phyloP scores from a whole-genome alignment of 495 filamentous ascomycete species.

The Penicillium angulare region DNA sequence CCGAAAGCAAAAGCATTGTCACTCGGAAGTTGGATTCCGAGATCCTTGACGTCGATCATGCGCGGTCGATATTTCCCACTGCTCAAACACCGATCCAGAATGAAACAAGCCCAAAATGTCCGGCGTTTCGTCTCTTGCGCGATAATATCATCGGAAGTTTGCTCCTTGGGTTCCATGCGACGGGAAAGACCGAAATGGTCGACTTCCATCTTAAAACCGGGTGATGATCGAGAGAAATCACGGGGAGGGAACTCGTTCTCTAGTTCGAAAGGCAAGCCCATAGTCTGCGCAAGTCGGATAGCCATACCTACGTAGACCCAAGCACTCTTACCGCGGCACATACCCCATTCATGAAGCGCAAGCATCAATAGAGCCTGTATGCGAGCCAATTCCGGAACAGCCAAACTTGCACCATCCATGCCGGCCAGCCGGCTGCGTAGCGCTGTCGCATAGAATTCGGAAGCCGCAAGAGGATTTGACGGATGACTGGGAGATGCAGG shows the following conservation, averaged over 20 bases:
- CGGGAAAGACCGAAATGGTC: conserved; percentile 43
- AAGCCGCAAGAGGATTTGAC: conserved; percentile 64
- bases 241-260: conserved; percentile 44
- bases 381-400: conserved; percentile 60
- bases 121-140: conserved; percentile 74
- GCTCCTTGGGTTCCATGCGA: conserved; percentile 33
- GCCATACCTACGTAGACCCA: conserved; percentile 79
- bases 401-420: conserved; percentile 51
- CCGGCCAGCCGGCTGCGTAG: conserved; percentile 63
- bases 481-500: conserved; percentile 42
- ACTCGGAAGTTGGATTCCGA: conserved; percentile 52
- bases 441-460: conserved; percentile 76
- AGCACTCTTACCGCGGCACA: conserved; percentile 69
- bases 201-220: conserved; percentile 40
- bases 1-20: conserved; percentile 51
- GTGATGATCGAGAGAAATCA: conserved; percentile 41
- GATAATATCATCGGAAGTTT: conserved; percentile 56
- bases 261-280: conserved; percentile 66
- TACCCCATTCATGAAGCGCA: conserved; percentile 81
- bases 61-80: conserved; percentile 72
- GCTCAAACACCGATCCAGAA: conserved; percentile 76
- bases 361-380: conserved; percentile 81
- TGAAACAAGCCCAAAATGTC: conserved; percentile 84
- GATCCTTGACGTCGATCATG: conserved; percentile 65
- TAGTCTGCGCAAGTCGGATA: conserved; percentile 69